These are phyloP conservation scores for Massarina eburnea DNA, from an alignment of 2,329 filamentous ascomycete species.

Conservation along the genomic window DNA sequence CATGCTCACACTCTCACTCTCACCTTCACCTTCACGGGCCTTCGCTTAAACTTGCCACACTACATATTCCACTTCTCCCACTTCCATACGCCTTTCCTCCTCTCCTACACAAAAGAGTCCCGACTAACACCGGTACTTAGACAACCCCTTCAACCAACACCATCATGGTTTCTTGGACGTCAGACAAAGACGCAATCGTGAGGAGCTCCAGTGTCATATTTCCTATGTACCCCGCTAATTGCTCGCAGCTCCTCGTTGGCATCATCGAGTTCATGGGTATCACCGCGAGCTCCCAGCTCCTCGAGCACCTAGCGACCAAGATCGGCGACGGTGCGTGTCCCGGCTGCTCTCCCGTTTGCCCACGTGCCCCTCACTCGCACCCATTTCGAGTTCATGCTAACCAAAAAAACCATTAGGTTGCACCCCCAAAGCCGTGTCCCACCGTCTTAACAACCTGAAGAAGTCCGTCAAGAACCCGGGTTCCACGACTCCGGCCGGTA, in stretches of 20 bases:
- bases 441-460: constrained; percentile 26
- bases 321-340: constrained; percentile 22
- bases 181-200: no score
- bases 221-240: not conserved
- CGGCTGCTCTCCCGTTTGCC: not conserved
- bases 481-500: not conserved
- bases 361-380: not conserved
- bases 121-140: no score
- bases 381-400: not conserved
- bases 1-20: no score
- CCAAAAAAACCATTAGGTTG: constrained; percentile 14
- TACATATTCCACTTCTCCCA: no score
- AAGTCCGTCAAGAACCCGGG: constrained; percentile 5
- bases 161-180: no score
- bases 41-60: no score
- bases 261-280: constrained; percentile 23
- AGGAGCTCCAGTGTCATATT: no score
- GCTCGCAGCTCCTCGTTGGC: constrained; percentile 19
- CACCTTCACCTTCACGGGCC: no score
- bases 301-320: constrained; percentile 15
- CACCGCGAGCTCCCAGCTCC: constrained; percentile 10
- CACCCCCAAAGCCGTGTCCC: constrained; percentile 29
- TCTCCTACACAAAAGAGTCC: no score
- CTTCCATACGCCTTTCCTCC: no score
- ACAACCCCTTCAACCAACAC: no score